Percentiles rank a stretch among this genome's conserved stretches.
These are phyloP conservation scores for Gracilaria gracilis DNA, from an alignment of 23 red algal species.

Conservation along the genomic window DNA sequence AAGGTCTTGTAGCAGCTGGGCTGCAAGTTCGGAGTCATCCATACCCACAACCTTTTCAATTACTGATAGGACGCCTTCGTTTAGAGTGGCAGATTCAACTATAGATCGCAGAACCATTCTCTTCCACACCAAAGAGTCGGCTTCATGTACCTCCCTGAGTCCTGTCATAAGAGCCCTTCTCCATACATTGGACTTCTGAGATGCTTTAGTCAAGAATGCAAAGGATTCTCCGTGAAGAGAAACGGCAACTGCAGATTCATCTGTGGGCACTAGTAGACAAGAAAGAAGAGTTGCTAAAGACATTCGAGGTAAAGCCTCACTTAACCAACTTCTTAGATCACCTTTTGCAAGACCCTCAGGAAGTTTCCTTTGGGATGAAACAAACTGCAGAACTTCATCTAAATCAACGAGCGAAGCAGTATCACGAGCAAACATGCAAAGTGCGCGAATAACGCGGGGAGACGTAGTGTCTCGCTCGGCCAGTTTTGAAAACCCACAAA, in stretches of 20 bases:
- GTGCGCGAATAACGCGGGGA: conserved; percentile 35
- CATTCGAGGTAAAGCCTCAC: not conserved
- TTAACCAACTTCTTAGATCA: conserved; percentile 30
- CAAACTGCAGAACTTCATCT: conserved; percentile 17
- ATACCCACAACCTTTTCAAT: conserved; percentile 54
- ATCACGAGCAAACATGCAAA: conserved; percentile 63
- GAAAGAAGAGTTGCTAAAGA: conserved; percentile 34
- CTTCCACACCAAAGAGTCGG: conserved; percentile 9
- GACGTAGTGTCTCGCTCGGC: conserved; percentile 26
- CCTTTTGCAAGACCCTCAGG: conserved; percentile 17
- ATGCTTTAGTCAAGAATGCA: conserved; percentile 46
- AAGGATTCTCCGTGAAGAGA: conserved; percentile 53
- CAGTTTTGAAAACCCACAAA: conserved; percentile 50
- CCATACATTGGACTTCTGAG: conserved; percentile 33
- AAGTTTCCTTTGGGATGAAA: conserved; percentile 5
- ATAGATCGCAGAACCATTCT: conserved; percentile 50
- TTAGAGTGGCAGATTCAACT: conserved; percentile 56
- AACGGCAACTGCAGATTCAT: conserved; percentile 67
- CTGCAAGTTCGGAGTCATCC: conserved; percentile 28
- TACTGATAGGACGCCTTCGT: conserved; percentile 34
- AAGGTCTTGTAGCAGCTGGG: not conserved
- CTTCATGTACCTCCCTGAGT: not conserved
- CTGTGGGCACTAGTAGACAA: conserved; percentile 27
- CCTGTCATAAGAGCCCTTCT: conserved; percentile 2
- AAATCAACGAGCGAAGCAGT: conserved; percentile 6